Evolutionary conservation across 768 basidiomycete genomes (phyloP).

Genomic region (Leccinum obscurum): DNA sequence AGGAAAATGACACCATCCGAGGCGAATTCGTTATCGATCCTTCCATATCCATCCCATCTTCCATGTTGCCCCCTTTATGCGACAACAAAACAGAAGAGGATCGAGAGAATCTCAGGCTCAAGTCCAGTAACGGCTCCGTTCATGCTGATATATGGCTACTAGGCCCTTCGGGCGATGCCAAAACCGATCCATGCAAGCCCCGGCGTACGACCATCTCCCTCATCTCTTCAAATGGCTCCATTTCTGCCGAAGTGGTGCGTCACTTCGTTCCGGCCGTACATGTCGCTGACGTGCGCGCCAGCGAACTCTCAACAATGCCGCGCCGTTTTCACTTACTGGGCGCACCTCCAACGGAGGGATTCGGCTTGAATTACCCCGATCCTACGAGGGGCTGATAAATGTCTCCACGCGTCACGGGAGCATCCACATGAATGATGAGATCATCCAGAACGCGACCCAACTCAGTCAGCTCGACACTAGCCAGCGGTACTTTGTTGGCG

Average conservation of each 20-base stretch:
- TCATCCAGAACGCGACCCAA: conserved; percentile 20
- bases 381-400: conserved; percentile 23
- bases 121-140: conserved; percentile 36
- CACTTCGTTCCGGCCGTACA: neutral
- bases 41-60: conserved; percentile 37
- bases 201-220: conserved; percentile 26
- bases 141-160: conserved; percentile 42
- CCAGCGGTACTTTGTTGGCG: conserved; percentile 28
- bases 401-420: conserved; percentile 22
- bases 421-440: conserved; percentile 11
- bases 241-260: conserved; percentile 24
- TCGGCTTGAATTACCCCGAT: conserved; percentile 17
- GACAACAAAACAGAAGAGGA: conserved; percentile 37
- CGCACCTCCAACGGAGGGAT: conserved; percentile 16
- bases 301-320: conserved; percentile 13
- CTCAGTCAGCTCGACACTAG: conserved; percentile 21
- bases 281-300: conserved; percentile 2
- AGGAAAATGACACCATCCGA: conserved; percentile 5
- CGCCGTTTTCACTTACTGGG: conserved; percentile 20
- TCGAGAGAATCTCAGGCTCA: conserved; percentile 40
- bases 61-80: conserved; percentile 40
- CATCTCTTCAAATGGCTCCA: conserved; percentile 15
- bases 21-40: conserved; percentile 47
- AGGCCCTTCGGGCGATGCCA: neutral
- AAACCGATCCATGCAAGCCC: conserved; percentile 6